Evolutionary conservation across 345 rosid species (phyloP).

Genomic region (Capsella bursapastoris): DNA sequence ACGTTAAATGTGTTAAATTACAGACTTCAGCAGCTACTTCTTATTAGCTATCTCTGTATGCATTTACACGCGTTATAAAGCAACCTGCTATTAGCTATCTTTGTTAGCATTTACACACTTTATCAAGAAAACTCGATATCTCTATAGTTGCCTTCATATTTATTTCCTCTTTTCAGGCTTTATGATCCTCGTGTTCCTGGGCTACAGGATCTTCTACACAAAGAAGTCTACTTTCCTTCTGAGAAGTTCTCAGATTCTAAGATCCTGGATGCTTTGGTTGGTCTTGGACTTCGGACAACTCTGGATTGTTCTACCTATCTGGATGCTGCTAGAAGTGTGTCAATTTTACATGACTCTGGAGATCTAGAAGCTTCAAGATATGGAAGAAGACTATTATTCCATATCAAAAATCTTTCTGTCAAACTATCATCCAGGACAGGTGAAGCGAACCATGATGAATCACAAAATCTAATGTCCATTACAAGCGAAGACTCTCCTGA

Average conservation of each 20-base stretch:
- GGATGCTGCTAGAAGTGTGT: conserved; percentile 84
- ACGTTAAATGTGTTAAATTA: conserved; percentile 31
- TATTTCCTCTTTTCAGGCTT: conserved; percentile 66
- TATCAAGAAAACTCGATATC: conserved; percentile 14
- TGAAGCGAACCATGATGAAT: conserved; percentile 47
- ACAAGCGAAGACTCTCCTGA: conserved; percentile 45
- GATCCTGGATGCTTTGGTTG: conserved; percentile 68
- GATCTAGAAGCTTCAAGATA: conserved; percentile 57
- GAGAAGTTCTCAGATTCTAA: conserved; percentile 71
- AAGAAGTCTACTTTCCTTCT: conserved; percentile 81
- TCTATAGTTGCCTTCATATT: conserved; percentile 11
- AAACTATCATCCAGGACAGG: conserved; percentile 53
- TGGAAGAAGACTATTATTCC: conserved; percentile 63
- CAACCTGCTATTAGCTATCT: conserved; percentile 22
- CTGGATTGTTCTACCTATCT: conserved; percentile 70
- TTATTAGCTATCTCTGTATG: conserved; percentile 17
- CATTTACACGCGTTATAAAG: conserved; percentile 4
- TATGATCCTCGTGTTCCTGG: conserved; percentile 89
- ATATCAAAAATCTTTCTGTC: conserved; percentile 64
- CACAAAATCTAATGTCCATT: conserved; percentile 38
- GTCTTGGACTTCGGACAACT: conserved; percentile 74
- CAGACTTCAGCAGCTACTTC: conserved; percentile 10
- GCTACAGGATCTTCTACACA: conserved; percentile 65
- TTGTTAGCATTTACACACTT: conserved; percentile 21
- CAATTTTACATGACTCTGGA: conserved; percentile 62